Percentiles rank a stretch among this genome's conserved stretches.
These are phyloP conservation scores for Plantago coronopus DNA, from an alignment of 305 asterid species.

Conservation along the genomic window DNA sequence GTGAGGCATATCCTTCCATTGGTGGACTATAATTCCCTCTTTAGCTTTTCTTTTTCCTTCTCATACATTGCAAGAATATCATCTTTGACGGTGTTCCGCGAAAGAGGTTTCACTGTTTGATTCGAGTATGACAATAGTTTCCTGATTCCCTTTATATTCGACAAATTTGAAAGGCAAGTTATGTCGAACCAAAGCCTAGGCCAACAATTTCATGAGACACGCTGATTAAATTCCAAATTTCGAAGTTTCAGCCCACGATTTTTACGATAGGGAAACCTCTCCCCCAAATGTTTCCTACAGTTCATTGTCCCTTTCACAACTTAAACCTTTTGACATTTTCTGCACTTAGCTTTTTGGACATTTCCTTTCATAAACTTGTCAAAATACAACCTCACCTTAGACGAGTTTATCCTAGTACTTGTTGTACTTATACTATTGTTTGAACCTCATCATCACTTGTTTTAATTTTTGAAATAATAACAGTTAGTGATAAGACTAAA, in stretches of 20 bases:
- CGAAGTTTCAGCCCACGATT: neutral
- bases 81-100: neutral
- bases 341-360: neutral
- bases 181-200: neutral
- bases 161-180: neutral
- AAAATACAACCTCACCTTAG: neutral
- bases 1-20: neutral
- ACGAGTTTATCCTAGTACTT: neutral
- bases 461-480: no score
- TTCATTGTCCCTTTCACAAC: neutral
- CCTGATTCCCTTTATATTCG: neutral
- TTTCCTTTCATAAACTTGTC: neutral
- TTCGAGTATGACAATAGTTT: neutral
- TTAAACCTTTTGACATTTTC: neutral
- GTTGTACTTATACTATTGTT: neutral
- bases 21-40: neutral
- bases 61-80: neutral
- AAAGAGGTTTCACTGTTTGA: neutral
- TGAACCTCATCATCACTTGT: no score
- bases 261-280: neutral
- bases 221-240: neutral
- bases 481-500: no score
- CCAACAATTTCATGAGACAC: neutral
- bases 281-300: neutral
- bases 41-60: neutral